Evolutionary conservation across 225 moss, liverwort and hornwort species (phyloP), one percentile per base, ranked within the genome.

Genomic region (Neckera pumila): DNA sequence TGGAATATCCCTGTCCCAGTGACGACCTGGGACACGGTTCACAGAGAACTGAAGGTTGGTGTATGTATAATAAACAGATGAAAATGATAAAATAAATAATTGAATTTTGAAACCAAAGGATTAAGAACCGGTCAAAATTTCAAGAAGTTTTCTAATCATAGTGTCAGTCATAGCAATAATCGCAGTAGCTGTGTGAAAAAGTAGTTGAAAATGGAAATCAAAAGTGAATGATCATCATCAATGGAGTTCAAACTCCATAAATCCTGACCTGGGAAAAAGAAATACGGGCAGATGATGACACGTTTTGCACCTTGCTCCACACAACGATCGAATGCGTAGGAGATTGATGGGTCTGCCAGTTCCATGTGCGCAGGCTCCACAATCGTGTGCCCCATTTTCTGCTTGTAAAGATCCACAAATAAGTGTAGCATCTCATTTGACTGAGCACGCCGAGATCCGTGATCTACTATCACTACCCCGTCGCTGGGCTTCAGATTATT

Each of bases 281-380:
- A 99, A 82, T 97, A 97, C 4, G 97, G 97, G 82, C 96, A 95
- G 82, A 99, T 91, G 83, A 99, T 96, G 59, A 97, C 86, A 40
- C 96, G 95, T 27, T 90, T 89, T 14, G 99, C 96, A 78, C 99
- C 99, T 93, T 92, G 95, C 91, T 91, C 94, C 73, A 96, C 96
- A 86, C 99, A 97, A 53, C 89, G 95, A 85, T 96, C 95, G 87
- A 99, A 99, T 23, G 99, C 99, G 85, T 92, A 85, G 42, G 96
- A 90, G 80, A 99, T 99, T 30, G 96, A 95, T 34, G 99, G 99
- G 49, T 90, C 89, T 54, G 99, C 96, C 60, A 96, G 87, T 87
- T 99, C 97, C 96, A 99, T 99, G 87, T 96, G 99, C 34, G 97
- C 99, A 87, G 96, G 89, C 89, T 99, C 99, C 84, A 97, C 99